phyloP scores from a whole-genome alignment of 345 rosid genomes.

The Pistacia integerrima region DNA sequence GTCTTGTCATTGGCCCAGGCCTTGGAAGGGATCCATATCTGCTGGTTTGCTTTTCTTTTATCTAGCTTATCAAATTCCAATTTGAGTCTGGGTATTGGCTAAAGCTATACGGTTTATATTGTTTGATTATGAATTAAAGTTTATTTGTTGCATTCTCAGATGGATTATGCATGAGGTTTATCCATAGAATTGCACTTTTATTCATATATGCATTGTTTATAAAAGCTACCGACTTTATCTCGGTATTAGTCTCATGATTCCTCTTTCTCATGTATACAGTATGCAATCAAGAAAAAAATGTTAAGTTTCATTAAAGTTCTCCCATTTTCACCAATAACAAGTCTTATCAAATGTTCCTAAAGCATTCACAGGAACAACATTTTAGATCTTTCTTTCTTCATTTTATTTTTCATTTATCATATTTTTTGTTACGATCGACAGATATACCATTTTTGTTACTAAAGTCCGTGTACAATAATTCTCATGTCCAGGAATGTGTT shows the following conservation, averaged over 20 bases:
- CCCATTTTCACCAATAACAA: background rate
- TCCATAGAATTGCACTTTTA: background rate
- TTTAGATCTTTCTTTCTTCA: background rate
- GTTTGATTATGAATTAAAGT: background rate
- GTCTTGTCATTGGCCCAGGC: conserved; percentile 95
- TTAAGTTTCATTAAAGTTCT: background rate
- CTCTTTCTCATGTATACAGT: background rate
- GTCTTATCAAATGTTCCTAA: background rate
- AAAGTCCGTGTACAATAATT: background rate
- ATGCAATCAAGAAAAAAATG: background rate
- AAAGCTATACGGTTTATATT: background rate
- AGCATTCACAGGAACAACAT: background rate
- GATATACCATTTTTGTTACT: background rate
- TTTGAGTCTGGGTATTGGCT: background rate
- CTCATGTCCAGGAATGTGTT: conserved; percentile 68
- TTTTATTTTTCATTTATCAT: background rate
- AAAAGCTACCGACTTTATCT: background rate
- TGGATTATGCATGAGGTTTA: background rate
- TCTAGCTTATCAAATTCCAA: background rate
- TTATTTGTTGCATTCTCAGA: background rate
- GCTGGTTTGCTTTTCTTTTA: conserved; percentile 47
- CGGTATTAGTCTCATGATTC: background rate
- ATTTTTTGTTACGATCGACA: background rate
- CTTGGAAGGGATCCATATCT: conserved; percentile 96
- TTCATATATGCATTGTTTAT: background rate